Conservation (phyloP, 345 rosid species). For the Noccaea caerulescens region DNA sequence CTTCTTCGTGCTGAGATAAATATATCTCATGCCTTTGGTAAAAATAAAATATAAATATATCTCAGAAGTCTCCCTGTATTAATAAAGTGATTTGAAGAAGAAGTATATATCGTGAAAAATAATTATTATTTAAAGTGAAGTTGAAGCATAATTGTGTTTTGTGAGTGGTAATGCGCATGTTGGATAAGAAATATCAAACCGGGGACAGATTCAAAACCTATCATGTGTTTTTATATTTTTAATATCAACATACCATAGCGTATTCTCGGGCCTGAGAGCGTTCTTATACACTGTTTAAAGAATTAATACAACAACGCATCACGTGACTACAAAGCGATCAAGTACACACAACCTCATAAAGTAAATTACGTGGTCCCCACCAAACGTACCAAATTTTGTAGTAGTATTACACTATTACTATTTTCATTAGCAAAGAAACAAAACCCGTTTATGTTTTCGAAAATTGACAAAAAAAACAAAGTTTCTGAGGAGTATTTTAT, state of each 20-base stretch:
- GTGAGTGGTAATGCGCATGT: slow-evolving; percentile 43
- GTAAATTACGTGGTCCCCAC: slow-evolving; percentile 35
- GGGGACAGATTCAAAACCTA: slow-evolving; percentile 31
- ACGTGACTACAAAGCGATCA: slow-evolving; percentile 44
- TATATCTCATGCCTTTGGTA: no score
- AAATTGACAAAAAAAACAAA: background rate
- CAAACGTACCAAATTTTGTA: background rate
- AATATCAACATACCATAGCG: slow-evolving; percentile 23
- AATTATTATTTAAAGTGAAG: slow-evolving; percentile 20
- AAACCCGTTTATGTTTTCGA: background rate
- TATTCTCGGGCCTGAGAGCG: background rate
- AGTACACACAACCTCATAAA: slow-evolving; percentile 23
- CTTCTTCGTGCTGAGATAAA: background rate
- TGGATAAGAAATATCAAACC: slow-evolving; percentile 27
- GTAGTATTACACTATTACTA: no score
- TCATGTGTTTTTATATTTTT: slow-evolving; percentile 11
- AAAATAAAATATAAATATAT: no score
- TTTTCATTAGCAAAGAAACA: background rate
- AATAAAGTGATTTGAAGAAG: slow-evolving; percentile 6
- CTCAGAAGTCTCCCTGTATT: slow-evolving; percentile 3
- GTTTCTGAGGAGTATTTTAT: no score
- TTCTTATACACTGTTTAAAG: background rate
- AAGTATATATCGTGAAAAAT: background rate
- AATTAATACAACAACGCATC: slow-evolving; percentile 26
- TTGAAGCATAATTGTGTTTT: slow-evolving; percentile 37